Percentiles rank a stretch among this genome's conserved stretches.
phyloP scores from a whole-genome alignment of 192 early-diverging fungal genomes.

The Powellomyces hirtus region DNA sequence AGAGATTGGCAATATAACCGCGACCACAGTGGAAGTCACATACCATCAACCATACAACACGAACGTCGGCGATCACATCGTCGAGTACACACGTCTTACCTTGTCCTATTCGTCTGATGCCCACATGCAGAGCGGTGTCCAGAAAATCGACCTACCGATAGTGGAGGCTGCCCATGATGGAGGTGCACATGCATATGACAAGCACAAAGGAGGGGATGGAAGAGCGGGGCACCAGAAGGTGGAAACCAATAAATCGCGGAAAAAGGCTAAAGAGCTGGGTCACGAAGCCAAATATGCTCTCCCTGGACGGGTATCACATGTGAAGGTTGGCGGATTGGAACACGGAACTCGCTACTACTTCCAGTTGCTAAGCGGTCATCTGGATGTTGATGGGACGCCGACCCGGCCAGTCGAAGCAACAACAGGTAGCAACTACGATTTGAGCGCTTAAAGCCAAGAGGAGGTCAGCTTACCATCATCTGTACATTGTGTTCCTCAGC shows the following conservation, averaged over 20 bases:
- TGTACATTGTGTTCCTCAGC: too few species aligned
- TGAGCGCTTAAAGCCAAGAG: conserved; percentile 3
- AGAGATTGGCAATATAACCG: neutral
- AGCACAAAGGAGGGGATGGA: neutral
- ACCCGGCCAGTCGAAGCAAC: too few species aligned
- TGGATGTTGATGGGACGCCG: conserved; percentile 35
- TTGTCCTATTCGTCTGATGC: conserved; percentile 19
- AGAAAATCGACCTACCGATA: neutral
- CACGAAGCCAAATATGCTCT: neutral
- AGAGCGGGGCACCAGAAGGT: neutral
- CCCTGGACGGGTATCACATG: neutral
- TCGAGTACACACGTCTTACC: conserved; percentile 3
- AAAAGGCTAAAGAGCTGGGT: neutral
- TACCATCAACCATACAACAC: neutral
- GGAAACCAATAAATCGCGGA: neutral
- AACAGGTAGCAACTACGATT: too few species aligned
- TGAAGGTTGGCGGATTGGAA: conserved; percentile 11
- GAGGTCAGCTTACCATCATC: too few species aligned
- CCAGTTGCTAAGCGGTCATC: conserved; percentile 21
- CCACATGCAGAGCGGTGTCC: conserved; percentile 1
- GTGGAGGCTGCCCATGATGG: neutral
- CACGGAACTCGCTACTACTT: conserved; percentile 39
- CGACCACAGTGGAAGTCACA: neutral
- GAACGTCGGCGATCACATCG: neutral
- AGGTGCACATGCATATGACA: neutral